These are phyloP conservation scores for Fusarium burgessii DNA, from an alignment of 2,329 filamentous ascomycete genomes.

Conservation along the genomic window DNA sequence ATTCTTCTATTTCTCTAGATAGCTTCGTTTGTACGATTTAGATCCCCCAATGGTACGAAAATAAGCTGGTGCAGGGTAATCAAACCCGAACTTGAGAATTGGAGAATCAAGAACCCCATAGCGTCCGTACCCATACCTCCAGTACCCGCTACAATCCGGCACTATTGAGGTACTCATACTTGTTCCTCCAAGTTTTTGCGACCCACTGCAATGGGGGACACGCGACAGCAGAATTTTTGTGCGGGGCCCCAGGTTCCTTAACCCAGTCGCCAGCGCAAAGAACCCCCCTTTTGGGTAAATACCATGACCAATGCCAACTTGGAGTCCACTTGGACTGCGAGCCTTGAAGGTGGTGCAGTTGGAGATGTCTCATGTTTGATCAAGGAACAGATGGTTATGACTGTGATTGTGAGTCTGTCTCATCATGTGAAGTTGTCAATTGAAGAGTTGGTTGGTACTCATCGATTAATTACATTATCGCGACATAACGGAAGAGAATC, in stretches of 20 bases:
- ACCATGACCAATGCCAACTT: conserved; percentile 7
- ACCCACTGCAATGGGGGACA: conserved; percentile 23
- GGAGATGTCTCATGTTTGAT: conserved; percentile 6
- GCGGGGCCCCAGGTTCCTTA: conserved; percentile 28
- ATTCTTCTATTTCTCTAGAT: neutral
- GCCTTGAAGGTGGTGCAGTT: conserved; percentile 2
- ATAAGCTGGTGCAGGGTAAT: neutral
- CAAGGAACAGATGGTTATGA: neutral
- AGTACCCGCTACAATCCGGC: fast-evolving
- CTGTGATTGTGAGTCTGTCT: neutral
- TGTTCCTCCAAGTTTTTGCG: conserved; percentile 3
- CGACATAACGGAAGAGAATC: neutral
- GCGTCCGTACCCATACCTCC: neutral
- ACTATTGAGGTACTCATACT: neutral
- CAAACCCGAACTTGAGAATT: neutral
- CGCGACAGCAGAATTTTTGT: conserved; percentile 23
- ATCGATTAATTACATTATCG: too few species aligned
- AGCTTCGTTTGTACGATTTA: neutral
- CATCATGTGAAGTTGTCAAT: fast-evolving
- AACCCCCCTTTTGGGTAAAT: conserved; percentile 12
- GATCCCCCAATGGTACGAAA: neutral
- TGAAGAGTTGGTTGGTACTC: neutral
- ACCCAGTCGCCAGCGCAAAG: conserved; percentile 8
- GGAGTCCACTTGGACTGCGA: conserved; percentile 8
- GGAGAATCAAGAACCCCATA: neutral